Base-by-base conservation (phyloP, 1,139 yeast species). In the Yamadazyma kanchanaburiensis region DNA sequence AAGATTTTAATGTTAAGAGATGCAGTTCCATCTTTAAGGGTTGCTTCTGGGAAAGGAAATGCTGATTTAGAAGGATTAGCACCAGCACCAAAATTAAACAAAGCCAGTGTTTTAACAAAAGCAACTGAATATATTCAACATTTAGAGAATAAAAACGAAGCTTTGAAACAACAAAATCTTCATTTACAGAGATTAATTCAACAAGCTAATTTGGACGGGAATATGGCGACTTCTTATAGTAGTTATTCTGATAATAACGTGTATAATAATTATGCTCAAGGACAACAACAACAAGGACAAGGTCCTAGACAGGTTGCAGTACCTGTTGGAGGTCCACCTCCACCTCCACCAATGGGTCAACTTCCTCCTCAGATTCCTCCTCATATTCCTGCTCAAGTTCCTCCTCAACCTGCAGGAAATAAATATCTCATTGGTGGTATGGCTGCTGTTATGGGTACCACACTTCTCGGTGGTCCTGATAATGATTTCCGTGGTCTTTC, bases 81-180 rank as follows among this genome's bases (percentile, higher is more conserved):
- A n/a, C 96, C 96, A 0, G 95, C 96, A 3, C 65, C 77, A 31
- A 87, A 86, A 51, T 68, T 88, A 43, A 88, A 87, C 59, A 89
- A 89, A 55, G 96, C 96, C 6, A 81, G 87, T 29, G 88, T 89
- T 17, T 68, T 89, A 40, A 74, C 87, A 29, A 86, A 88, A 52
- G 95, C 96, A 4, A 84, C 94, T 2, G 96, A 88, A 55, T 89
- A 88, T 50, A 88, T 89, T 46, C 71, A 74, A 45, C 95, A 88
- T 56, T 67, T 89, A 50, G 94, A 88, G 50, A 57, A 60, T 32
- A 82, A 83, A 46, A 86, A 86, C 51, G 72, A 67, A 2, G 45
- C 59, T 12, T 63, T 85, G 43, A 62, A 58, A 39, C 62, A 66
- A 33, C 89, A 85, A 46, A 73, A 78, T 43, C 50, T 60, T 4